phyloP scores from a whole-genome alignment of 163 green algal species.

The Coccomyxa subellipsoidea region DNA sequence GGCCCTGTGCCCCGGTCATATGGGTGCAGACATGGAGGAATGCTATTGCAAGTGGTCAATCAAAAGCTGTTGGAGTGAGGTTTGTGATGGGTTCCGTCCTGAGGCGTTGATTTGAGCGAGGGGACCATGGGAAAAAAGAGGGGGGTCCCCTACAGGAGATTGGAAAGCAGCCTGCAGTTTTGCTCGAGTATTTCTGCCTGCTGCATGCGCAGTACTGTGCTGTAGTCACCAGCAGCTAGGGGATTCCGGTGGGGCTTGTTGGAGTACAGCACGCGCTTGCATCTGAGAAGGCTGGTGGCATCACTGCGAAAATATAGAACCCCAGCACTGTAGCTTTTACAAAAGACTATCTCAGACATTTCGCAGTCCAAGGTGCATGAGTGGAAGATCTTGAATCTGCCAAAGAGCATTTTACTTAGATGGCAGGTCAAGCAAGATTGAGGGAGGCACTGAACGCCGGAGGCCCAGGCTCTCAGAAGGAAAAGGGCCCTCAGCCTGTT shows the following conservation, averaged over 20 bases:
- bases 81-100: background rate
- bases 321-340: background rate
- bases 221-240: background rate
- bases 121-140: background rate
- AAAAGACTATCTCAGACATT: no score
- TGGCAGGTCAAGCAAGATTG: constrained; percentile 33
- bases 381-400: no score
- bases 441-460: constrained; percentile 56
- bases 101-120: background rate
- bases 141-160: background rate
- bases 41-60: background rate
- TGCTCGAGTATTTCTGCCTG: background rate
- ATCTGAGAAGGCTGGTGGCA: background rate
- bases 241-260: background rate
- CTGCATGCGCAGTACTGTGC: background rate
- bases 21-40: background rate
- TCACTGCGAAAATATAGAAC: background rate
- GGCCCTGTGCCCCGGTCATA: background rate
- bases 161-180: background rate
- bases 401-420: background rate
- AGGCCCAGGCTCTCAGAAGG: constrained; percentile 45
- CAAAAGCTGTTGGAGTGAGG: background rate
- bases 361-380: no score
- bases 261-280: background rate
- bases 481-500: constrained; percentile 61